Conservation (phyloP, 768 basidiomycete species). For the Lepiota venenata region DNA sequence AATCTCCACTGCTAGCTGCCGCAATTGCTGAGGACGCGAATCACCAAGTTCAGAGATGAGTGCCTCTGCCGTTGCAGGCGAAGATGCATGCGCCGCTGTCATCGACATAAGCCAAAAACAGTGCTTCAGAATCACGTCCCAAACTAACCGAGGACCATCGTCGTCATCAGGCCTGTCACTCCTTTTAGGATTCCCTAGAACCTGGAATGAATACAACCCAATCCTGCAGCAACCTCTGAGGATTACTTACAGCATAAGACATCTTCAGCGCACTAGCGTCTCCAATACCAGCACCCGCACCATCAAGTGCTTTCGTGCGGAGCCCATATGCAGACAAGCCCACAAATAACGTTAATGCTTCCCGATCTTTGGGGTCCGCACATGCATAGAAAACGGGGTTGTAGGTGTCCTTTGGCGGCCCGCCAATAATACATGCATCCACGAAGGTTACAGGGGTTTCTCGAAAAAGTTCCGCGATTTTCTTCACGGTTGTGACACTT, state of each 20-base stretch:
- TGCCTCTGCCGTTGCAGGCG: slow-evolving; percentile 58
- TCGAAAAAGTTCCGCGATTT: slow-evolving; percentile 42
- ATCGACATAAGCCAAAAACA: neutral
- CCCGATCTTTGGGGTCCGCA: slow-evolving; percentile 32
- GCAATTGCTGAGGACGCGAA: slow-evolving; percentile 43
- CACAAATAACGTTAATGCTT: slow-evolving; percentile 32
- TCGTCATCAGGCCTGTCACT: slow-evolving; percentile 45
- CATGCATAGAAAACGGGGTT: slow-evolving; percentile 58
- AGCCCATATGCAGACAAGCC: slow-evolving; percentile 40
- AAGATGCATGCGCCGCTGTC: slow-evolving; percentile 51
- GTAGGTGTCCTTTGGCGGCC: slow-evolving; percentile 44
- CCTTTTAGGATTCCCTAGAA: slow-evolving; percentile 55
- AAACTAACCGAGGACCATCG: slow-evolving; percentile 50
- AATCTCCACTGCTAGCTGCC: slow-evolving; percentile 33
- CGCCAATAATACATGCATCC: slow-evolving; percentile 57
- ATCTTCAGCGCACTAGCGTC: slow-evolving; percentile 63
- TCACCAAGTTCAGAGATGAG: slow-evolving; percentile 43
- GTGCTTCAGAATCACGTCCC: neutral
- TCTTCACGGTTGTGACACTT: slow-evolving; percentile 45
- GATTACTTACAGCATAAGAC: slow-evolving; percentile 53
- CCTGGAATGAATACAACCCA: neutral
- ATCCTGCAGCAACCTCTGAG: neutral
- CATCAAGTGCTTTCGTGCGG: slow-evolving; percentile 41
- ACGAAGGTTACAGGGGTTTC: slow-evolving; percentile 38
- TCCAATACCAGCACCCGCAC: slow-evolving; percentile 46